phyloP scores from a whole-genome alignment of 208 protist species.

The Naegleria fowleri region DNA sequence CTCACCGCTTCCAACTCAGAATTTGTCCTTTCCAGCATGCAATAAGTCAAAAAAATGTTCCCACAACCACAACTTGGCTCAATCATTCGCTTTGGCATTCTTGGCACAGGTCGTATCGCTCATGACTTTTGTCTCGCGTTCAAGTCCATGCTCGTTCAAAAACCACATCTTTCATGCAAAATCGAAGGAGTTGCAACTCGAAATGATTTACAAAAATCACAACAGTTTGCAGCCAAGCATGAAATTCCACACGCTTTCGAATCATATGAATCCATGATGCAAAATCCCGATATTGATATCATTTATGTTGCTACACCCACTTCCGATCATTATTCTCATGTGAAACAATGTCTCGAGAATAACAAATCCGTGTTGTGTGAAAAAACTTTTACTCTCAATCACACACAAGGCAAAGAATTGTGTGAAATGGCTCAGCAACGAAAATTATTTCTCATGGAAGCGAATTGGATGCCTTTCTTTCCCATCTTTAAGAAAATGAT shows the following conservation, averaged over 20 bases:
- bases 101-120: conserved; percentile 28
- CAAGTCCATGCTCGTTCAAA: neutral
- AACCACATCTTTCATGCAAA: neutral
- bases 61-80: neutral
- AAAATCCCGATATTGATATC: conserved; percentile 16
- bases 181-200: neutral
- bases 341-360: neutral
- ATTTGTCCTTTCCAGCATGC: too few species aligned
- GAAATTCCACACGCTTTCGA: neutral
- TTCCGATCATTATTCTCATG: neutral
- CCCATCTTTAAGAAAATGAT: neutral
- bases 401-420: neutral
- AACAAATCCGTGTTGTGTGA: conserved; percentile 12
- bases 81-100: neutral
- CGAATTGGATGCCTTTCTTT: conserved; percentile 28
- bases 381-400: conserved; percentile 24
- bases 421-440: neutral
- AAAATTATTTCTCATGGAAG: conserved; percentile 29
- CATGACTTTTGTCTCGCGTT: conserved; percentile 23
- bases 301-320: conserved; percentile 25
- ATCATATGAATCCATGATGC: neutral
- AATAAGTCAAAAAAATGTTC: neutral
- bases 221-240: conserved; percentile 5
- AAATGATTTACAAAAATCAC: neutral
- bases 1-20: too few species aligned